Conservation (phyloP, 257 asterid genomes). For the Solanum paucissectum region DNA sequence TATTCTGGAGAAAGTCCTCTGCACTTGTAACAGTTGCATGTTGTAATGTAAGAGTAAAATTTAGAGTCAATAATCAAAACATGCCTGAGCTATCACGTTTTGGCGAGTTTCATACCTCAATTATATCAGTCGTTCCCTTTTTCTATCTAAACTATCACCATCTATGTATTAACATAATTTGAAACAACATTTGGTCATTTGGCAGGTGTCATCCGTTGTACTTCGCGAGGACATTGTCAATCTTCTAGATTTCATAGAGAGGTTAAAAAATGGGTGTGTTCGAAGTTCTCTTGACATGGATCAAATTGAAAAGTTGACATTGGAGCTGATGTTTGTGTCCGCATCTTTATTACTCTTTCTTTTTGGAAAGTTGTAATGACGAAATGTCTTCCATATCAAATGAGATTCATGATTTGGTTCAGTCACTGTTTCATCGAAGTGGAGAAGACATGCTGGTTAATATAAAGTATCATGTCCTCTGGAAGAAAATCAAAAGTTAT, state of each 20-base stretch:
- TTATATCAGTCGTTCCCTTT: too few relatives aligned
- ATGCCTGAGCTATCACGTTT: too few relatives aligned
- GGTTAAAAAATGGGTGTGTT: neutral
- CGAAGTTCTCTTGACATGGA: neutral
- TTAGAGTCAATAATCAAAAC: neutral
- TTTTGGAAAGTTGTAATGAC: neutral
- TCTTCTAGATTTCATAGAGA: neutral
- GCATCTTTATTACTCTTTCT: neutral
- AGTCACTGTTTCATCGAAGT: too few relatives aligned
- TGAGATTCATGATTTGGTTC: neutral
- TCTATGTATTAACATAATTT: neutral
- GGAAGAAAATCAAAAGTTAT: too few relatives aligned
- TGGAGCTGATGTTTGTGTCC: neutral
- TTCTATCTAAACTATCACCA: too few relatives aligned
- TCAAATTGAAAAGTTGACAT: neutral
- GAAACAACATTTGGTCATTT: neutral
- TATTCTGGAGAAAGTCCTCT: neutral
- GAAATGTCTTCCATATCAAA: neutral
- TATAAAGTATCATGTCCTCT: too few relatives aligned
- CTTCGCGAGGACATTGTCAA: neutral
- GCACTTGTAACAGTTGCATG: neutral
- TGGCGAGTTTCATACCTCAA: too few relatives aligned
- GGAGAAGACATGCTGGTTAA: too few relatives aligned
- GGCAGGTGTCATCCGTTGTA: neutral
- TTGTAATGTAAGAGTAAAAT: neutral